These are phyloP conservation scores for Lycium barbarum DNA, from an alignment of 257 asterid species.

Conservation along the genomic window DNA sequence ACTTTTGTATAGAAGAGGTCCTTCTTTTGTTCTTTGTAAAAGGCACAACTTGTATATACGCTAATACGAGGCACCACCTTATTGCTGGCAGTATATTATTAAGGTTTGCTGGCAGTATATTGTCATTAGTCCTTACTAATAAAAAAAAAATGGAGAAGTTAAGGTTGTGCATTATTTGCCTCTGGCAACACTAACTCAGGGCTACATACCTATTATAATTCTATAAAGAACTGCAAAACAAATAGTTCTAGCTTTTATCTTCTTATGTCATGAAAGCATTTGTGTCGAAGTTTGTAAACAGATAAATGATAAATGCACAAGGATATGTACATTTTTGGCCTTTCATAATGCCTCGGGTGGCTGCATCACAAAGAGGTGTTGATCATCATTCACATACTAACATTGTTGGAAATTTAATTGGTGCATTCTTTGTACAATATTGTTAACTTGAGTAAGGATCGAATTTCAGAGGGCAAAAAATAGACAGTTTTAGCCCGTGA, in stretches of 20 bases:
- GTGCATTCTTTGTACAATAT: neutral
- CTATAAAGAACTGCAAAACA: neutral
- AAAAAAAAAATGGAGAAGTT: neutral
- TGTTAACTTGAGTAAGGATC: slow-evolving; percentile 3
- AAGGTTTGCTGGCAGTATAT: neutral
- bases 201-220: neutral
- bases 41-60: neutral
- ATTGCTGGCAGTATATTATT: neutral
- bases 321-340: neutral
- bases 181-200: neutral
- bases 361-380: neutral
- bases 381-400: neutral
- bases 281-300: neutral
- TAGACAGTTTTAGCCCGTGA: neutral
- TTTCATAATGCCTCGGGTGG: neutral
- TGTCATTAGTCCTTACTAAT: neutral
- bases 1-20: neutral
- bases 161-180: neutral
- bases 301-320: slow-evolving; percentile 11
- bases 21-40: neutral
- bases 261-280: neutral
- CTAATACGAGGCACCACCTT: neutral
- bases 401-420: neutral
- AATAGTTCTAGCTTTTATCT: neutral
- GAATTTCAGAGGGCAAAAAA: neutral